phyloP scores from a whole-genome alignment of 805 yeast species.

The Suhomyces pyralidae region DNA sequence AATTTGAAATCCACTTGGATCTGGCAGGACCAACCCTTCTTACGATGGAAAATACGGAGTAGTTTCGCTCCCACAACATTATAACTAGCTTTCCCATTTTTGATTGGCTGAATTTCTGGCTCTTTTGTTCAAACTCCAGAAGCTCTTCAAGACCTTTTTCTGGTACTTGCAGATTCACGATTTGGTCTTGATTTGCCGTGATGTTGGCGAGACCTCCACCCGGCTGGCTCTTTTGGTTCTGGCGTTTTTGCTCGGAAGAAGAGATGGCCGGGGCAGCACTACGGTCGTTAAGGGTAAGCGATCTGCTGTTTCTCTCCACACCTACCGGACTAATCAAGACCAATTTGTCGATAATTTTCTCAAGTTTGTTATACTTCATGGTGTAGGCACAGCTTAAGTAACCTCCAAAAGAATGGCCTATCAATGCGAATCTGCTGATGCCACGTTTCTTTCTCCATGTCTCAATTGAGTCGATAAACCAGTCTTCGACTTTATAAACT shows the following conservation, averaged over 20 bases:
- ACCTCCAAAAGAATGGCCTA: constrained; percentile 48
- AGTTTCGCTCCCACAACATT: constrained; percentile 50
- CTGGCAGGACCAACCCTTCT: constrained; percentile 53
- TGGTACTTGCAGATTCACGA: constrained; percentile 22
- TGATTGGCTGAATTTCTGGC: constrained; percentile 8
- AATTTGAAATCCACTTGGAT: constrained; percentile 47
- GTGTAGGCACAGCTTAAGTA: constrained; percentile 43
- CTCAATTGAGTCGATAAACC: constrained; percentile 44
- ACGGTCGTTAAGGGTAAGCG: constrained; percentile 15
- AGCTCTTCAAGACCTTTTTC: constrained; percentile 13
- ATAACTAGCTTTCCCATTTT: constrained; percentile 25
- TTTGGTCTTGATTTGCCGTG: constrained; percentile 25
- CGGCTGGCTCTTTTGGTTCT: constrained; percentile 14
- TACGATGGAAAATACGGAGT: constrained; percentile 54
- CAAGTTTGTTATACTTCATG: constrained; percentile 34
- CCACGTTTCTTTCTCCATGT: constrained; percentile 40
- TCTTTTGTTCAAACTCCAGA: constrained; percentile 7
- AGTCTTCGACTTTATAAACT: constrained; percentile 34
- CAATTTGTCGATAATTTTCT: constrained; percentile 31
- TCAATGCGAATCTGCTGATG: constrained; percentile 31
- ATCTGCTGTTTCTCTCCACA: constrained; percentile 34
- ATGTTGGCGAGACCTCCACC: constrained; percentile 10
- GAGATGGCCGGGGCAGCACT: constrained; percentile 9
- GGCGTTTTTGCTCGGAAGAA: constrained; percentile 7
- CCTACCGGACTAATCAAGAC: constrained; percentile 44